Percentiles rank a stretch among this genome's conserved stretches.
Evolutionary conservation across 768 basidiomycete genomes (phyloP).

Genomic region (Suillus brevipes): DNA sequence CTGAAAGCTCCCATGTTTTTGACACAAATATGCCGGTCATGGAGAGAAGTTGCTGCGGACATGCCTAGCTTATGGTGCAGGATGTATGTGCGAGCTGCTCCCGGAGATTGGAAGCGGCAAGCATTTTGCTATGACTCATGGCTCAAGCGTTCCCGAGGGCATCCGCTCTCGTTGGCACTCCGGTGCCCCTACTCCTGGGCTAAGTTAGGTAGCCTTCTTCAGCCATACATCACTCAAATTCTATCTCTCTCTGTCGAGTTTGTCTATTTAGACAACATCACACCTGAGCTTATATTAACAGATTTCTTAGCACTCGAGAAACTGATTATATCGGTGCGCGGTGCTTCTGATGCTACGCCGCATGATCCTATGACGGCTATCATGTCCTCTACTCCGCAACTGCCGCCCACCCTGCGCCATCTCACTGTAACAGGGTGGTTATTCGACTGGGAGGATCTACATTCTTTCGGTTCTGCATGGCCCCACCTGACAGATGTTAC

Average conservation of each 20-base stretch:
- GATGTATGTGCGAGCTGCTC: background rate
- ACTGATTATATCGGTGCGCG: too few relatives aligned
- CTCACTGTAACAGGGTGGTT: too few relatives aligned
- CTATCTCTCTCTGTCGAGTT: too few relatives aligned
- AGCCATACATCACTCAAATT: background rate
- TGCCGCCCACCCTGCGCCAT: too few relatives aligned
- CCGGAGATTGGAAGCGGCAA: background rate
- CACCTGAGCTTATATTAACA: background rate
- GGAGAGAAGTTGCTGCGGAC: background rate
- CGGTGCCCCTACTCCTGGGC: too few relatives aligned
- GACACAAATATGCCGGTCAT: background rate
- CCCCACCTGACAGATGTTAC: too few relatives aligned
- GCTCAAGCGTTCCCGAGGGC: background rate
- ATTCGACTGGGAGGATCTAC: too few relatives aligned
- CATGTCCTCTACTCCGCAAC: too few relatives aligned
- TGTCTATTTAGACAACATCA: background rate
- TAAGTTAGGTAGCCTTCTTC: background rate
- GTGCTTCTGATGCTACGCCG: too few relatives aligned
- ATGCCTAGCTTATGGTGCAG: background rate
- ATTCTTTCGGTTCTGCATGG: too few relatives aligned
- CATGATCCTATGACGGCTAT: too few relatives aligned
- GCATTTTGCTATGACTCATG: background rate
- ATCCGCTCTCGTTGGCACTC: background rate
- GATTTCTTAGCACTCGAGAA: slow-evolving; percentile 19
- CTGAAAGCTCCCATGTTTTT: background rate